These are phyloP conservation scores for Rhizopogon roseolus DNA, from an alignment of 768 basidiomycete species.

Conservation along the genomic window DNA sequence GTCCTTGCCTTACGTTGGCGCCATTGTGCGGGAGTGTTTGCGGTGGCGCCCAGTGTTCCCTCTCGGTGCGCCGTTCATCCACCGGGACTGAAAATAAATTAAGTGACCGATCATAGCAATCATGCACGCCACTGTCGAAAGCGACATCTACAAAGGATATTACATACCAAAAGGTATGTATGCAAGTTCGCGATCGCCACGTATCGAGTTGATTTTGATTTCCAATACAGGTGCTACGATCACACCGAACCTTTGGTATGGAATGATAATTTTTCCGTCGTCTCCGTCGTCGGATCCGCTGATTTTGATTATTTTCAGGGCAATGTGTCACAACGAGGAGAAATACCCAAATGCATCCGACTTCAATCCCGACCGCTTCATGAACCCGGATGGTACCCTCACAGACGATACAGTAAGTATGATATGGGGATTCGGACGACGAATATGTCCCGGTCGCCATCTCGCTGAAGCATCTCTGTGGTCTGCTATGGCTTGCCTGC, in stretches of 20 bases:
- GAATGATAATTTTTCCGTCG: neutral
- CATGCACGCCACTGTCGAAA: neutral
- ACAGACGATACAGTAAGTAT: neutral
- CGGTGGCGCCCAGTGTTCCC: constrained; percentile 1
- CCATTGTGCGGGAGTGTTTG: constrained; percentile 7
- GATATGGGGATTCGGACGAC: constrained; percentile 32
- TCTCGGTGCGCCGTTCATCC: neutral
- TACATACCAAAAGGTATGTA: constrained; percentile 3
- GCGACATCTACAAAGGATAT: neutral
- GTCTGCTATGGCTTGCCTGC: constrained; percentile 1
- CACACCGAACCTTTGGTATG: constrained; percentile 2
- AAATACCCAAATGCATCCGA: constrained; percentile 33
- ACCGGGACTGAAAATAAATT: neutral
- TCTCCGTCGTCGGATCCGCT: neutral
- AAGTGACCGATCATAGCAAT: neutral
- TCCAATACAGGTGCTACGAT: neutral
- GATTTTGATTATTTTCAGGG: constrained; percentile 7
- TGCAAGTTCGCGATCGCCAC: neutral
- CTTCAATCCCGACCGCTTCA: constrained; percentile 33
- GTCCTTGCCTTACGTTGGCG: constrained; percentile 7
- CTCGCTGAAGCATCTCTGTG: constrained; percentile 32
- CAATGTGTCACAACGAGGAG: constrained; percentile 18
- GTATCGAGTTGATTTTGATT: neutral
- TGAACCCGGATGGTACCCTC: constrained; percentile 3
- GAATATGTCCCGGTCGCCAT: constrained; percentile 34